Evolutionary conservation across 1,284 basidiomycete species (phyloP), one percentile per base, ranked within the genome.

Genomic region (Apiotrichum montevideense): DNA sequence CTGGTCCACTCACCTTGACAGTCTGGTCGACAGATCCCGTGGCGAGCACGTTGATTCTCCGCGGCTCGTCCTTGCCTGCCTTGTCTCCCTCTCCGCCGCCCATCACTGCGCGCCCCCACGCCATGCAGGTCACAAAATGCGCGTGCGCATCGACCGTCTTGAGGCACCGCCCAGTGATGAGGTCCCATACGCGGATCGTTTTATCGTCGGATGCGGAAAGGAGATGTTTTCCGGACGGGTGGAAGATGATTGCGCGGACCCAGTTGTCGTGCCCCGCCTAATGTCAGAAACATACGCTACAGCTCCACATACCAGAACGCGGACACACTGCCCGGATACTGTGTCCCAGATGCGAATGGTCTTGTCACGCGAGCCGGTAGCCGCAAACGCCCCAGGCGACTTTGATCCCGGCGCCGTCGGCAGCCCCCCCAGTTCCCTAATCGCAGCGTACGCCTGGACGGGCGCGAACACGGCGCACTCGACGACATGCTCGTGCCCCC

Each of bases 171-270:
- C 75, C 73, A 3, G 86, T 87, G 40, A 82, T 80, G 41, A 95
- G 78, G 63, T 95, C 91, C 91, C 91, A 95, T 13, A 92, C 81
- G 8, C 88, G 84, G 67, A 94, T 84, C 8, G 89, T 90, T 77
- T 92, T 90, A 80, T 95, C 91, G 73, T 95, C 91, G 5, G 88
- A 88, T 2, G 87, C 89, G 2, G 89, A 91, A 13, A 95, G 80
- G 4, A 95, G 83, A 70, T 84, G 86, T 73, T 92, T 92, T 42
- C 91, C 91, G 6, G 83, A 84, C 0, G 89, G 89, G 72, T 91
- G 89, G 78, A 92, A 91, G 29, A 87, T 84, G 45, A 92, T 79
- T 1, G 85, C 86, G 55, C 88, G 83, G 51, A 92, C 80, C 89
- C 90, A 92, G 66, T 90, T 89, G 73, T 90, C 87, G 66, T 91